These are phyloP conservation scores for Geotrichum citri-aurantii DNA, from an alignment of 1,139 yeast species.

Conservation along the genomic window DNA sequence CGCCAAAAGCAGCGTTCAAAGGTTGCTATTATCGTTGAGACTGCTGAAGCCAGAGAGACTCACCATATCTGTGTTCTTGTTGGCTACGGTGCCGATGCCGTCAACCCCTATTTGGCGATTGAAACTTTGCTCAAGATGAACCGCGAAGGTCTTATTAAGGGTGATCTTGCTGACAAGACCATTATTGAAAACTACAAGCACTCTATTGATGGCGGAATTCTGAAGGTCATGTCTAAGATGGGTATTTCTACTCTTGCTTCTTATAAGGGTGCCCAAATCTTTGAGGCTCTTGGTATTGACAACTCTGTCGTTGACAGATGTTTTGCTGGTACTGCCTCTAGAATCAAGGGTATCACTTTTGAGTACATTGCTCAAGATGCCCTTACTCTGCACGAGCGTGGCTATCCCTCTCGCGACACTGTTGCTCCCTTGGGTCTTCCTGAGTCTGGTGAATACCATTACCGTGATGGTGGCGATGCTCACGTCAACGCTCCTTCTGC, in stretches of 20 bases:
- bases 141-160: conserved; percentile 67
- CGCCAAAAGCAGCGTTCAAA: conserved; percentile 94
- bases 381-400: conserved; percentile 85
- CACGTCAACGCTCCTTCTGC: conserved; percentile 94
- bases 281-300: conserved; percentile 94
- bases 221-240: conserved; percentile 98
- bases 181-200: conserved; percentile 72
- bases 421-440: conserved; percentile 71
- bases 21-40: conserved; percentile 84
- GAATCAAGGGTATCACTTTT: conserved; percentile 92
- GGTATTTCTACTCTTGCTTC: conserved; percentile 97
- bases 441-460: conserved; percentile 95
- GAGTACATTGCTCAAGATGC: conserved; percentile 97
- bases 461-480: conserved; percentile 98
- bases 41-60: conserved; percentile 96
- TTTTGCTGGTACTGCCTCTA: conserved; percentile 94
- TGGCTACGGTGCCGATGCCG: conserved; percentile 96
- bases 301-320: conserved; percentile 92
- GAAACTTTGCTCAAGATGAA: conserved; percentile 85
- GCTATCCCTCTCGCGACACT: conserved; percentile 74
- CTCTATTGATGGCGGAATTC: conserved; percentile 82
- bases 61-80: conserved; percentile 92
- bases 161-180: conserved; percentile 48
- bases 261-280: conserved; percentile 97
- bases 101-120: conserved; percentile 89